A percentile compares a stretch with the other conserved stretches of the same genome.
phyloP scores from a whole-genome alignment of 2,329 filamentous ascomycete genomes.

The Sclerotinia trifoliorum region DNA sequence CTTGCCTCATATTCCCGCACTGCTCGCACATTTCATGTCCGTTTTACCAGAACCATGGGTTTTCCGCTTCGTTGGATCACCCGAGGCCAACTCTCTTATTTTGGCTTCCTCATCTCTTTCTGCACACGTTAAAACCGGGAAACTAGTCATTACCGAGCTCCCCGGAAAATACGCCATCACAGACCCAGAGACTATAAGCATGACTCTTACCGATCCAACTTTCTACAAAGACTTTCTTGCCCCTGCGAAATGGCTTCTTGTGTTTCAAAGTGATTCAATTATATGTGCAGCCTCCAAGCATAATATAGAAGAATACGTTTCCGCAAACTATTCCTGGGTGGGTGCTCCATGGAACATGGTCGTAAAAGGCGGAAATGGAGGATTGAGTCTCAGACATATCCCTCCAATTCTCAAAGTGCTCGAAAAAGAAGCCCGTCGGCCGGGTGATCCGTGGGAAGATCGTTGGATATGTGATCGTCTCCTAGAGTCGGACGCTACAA shows the following conservation, averaged over 20 bases:
- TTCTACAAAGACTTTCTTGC: constrained; percentile 54
- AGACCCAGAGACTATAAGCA: constrained; percentile 48
- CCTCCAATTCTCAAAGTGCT: constrained; percentile 31
- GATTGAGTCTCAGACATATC: constrained; percentile 33
- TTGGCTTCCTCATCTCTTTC: constrained; percentile 44
- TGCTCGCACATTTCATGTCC: constrained; percentile 55
- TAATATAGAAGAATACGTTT: constrained; percentile 51
- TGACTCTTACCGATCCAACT: constrained; percentile 50
- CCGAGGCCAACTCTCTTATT: constrained; percentile 46
- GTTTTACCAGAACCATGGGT: constrained; percentile 56
- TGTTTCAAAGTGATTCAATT: constrained; percentile 55
- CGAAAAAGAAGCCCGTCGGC: constrained; percentile 43
- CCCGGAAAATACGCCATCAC: constrained; percentile 50
- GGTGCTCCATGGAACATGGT: constrained; percentile 37
- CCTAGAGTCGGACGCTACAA: constrained; percentile 38
- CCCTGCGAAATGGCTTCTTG: constrained; percentile 53
- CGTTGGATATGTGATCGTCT: constrained; percentile 51
- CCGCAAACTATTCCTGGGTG: constrained; percentile 49
- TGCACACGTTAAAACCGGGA: constrained; percentile 37
- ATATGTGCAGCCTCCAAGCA: constrained; percentile 52
- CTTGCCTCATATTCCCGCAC: constrained; percentile 50
- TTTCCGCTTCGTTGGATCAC: constrained; percentile 55
- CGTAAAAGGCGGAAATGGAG: constrained; percentile 37
- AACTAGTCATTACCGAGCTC: constrained; percentile 42
- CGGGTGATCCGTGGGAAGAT: constrained; percentile 51